These are phyloP conservation scores for Colletotrichum costaricense DNA, from an alignment of 2,329 filamentous ascomycete species.

Conservation along the genomic window DNA sequence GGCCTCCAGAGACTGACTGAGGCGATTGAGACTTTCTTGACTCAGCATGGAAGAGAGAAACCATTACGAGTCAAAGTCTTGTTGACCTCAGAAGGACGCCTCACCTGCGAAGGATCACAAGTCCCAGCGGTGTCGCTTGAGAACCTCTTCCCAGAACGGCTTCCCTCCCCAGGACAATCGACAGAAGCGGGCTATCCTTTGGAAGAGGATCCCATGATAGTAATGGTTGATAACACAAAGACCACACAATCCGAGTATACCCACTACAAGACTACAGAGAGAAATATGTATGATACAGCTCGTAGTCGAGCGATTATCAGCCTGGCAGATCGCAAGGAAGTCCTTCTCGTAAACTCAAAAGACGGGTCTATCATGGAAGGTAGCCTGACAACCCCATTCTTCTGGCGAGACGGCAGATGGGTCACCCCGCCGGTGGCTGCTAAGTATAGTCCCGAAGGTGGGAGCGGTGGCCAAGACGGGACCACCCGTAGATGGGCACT, in stretches of 20 bases:
- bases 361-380: constrained; percentile 83
- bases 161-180: constrained; percentile 58
- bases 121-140: constrained; percentile 52
- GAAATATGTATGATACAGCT: constrained; percentile 78
- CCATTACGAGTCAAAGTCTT: constrained; percentile 66
- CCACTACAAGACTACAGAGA: constrained; percentile 85
- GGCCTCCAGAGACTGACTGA: constrained; percentile 56
- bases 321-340: constrained; percentile 69
- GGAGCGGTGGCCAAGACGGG: constrained; percentile 83
- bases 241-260: constrained; percentile 73
- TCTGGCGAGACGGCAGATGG: constrained; percentile 80
- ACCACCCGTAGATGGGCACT: constrained; percentile 89
- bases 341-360: constrained; percentile 75
- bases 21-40: constrained; percentile 49
- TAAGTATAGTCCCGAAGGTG: constrained; percentile 48
- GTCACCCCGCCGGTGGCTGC: constrained; percentile 77
- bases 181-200: constrained; percentile 41
- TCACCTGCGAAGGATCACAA: constrained; percentile 48
- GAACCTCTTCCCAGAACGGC: constrained; percentile 67
- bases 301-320: constrained; percentile 69
- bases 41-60: constrained; percentile 36
- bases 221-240: constrained; percentile 56
- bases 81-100: constrained; percentile 59
- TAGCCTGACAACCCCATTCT: constrained; percentile 84
- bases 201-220: constrained; percentile 49